Evolutionary conservation across 2,329 filamentous ascomycete species (phyloP), one percentile per base, ranked within the genome.

Genomic region (Fusarium lyarnte): DNA sequence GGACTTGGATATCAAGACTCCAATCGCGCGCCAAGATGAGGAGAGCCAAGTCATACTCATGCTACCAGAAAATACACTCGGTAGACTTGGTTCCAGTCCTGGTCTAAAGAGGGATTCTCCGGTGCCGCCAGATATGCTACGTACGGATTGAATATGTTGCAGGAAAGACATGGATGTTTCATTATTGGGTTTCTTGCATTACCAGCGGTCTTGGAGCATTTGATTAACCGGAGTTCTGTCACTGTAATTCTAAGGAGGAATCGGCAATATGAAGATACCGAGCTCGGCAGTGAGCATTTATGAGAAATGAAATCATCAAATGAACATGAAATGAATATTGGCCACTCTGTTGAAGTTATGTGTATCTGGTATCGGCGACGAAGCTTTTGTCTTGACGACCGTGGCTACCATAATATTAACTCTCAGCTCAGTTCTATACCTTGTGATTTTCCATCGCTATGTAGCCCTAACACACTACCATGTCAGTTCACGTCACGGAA

Each of bases 31-130:
- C 11, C 75, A 51, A 43, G 45, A 53, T 11, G 31, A 53, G 7
- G 61, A 35, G 21, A 69, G 49, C 23, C 59, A 55, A 17, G 71
- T 63, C n/a, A 63, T 66, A 23, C 70, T 73, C 9, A 47, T 75
- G 39, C 70, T 67, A 19, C 61, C 68, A 25, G 70, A 68, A 14
- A 19, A 14, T n/a, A 35, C 97, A 47, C 33, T 58, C 19, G 17
- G 21, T 16, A 47, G 47, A 13, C 25, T n/a, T 45, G 21, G n/a
- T n/a, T 21, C 41, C 35, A 94, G 93, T 31, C 21, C 27, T 38
- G 42, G 31, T 39, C 19, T 43, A 8, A 63, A 67, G 21, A 67
- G 69, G n/a, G 74, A 76, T 47, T 74, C 70, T 7, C 65, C 73
- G 14, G 65, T 76, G 10, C 73, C 75, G 17, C 62, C 73, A 35